Base-by-base conservation (phyloP, 139 green algal species). In the Coccomyxa sp. region DNA sequence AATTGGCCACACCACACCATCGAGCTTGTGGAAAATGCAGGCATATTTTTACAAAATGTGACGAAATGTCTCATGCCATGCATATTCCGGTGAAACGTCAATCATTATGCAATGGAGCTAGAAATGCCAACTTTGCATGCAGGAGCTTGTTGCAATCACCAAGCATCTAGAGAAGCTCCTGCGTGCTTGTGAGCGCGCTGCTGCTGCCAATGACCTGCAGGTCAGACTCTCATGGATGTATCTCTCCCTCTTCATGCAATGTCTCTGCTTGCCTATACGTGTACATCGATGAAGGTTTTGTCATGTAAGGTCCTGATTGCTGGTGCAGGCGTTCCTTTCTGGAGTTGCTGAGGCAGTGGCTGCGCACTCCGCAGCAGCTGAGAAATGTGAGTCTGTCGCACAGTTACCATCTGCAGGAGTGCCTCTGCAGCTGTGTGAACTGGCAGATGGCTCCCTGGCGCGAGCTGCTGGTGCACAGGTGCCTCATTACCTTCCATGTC, bases 131-230 rank as follows among this genome's bases (percentile, higher is more conserved):
- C 14, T 28, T 16, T 51, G 71, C 71, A 45, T 66, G 51, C 82
- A 90, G 86, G 82, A 89, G 71, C 75, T 87, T 30, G 76, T 83
- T 66, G 86, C 78, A 13, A 32, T 89, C n/a, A 67, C 68, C 13
- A 80, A 82, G 11, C 86, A 88, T 28, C 38, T 81, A 31, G 86
- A 91, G 68, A 83, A 82, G 38, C 31, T 74, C 25, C 68, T 75
- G 51, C 81, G 81, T 0, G 60, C 9, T 10, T 27, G 86, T 25
- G 80, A 87, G 81, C 77, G 80, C 23, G 38, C 57, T 27, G 31
- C 76, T 10, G 80, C 80, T 27, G 76, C 74, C 10, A n/a, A 38
- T 31, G 77, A 81, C 76, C 45, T 68, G 18, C 10, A n/a, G 12
- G 25, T 21, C 58, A 45, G 28, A 15, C 30, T 78, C 10, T 60